Evolutionary conservation across 768 basidiomycete genomes (phyloP).

Genomic region (Tulasnella sp.): DNA sequence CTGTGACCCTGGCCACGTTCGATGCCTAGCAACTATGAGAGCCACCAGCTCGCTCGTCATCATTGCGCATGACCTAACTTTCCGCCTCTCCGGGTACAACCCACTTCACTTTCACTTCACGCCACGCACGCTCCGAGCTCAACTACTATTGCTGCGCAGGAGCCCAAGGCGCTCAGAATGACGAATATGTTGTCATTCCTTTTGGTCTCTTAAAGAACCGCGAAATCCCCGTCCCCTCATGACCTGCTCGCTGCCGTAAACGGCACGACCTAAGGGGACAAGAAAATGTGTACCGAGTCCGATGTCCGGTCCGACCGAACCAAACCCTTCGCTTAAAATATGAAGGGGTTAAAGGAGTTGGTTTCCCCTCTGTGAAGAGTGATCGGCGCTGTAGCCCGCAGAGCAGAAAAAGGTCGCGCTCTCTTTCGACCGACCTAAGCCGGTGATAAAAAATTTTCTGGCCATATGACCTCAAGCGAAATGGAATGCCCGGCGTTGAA

Average conservation of each 20-base stretch:
- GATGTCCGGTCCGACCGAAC: background rate
- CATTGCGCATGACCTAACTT: background rate
- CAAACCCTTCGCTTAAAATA: background rate
- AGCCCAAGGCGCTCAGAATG: background rate
- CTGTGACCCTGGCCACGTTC: background rate
- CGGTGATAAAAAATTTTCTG: background rate
- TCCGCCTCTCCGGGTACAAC: background rate
- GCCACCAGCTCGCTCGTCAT: background rate
- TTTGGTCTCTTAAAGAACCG: background rate
- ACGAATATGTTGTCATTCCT: background rate
- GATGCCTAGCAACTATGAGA: background rate
- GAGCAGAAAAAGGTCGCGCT: background rate
- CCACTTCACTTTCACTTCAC: background rate
- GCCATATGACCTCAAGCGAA: background rate
- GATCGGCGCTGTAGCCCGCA: background rate
- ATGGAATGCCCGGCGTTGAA: background rate
- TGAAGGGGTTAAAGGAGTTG: background rate
- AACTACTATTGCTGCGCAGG: background rate
- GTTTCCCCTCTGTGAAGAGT: background rate
- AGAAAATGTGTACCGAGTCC: background rate
- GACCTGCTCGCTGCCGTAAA: background rate
- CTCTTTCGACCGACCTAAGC: background rate
- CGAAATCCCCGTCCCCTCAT: background rate
- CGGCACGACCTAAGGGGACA: background rate
- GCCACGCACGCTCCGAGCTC: background rate